Base-by-base conservation (phyloP, 2,329 filamentous ascomycete species). In the Phyllosticta paracitricarpa region DNA sequence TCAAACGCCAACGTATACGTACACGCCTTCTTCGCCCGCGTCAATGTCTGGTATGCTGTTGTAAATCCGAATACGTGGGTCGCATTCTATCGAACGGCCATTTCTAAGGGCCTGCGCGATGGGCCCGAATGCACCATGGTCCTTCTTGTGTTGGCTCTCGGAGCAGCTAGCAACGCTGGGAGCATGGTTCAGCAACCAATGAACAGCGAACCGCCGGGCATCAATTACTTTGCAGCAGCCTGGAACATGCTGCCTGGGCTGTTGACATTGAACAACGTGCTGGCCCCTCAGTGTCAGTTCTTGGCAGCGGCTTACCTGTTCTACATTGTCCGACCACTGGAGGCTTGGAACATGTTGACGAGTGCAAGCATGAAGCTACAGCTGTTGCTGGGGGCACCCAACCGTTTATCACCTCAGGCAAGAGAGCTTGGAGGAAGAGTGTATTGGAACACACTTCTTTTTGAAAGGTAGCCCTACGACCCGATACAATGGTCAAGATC, bases 41-140 rank as follows among this genome's bases (percentile, higher is more conserved):
- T 91, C 63, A 93, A 93, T 65, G 81, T 91, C 2, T 93, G 89
- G 87, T 93, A 93, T 68, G 89, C 89, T 9, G 91, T 88, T 67
- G 88, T 94, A 35, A 92, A 91, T 70, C 89, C 89, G 0, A 89
- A 89, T 71, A 89, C 85, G 1, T 94, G 89, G 89, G 80, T 83
- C 52, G 84, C 81, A 63, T 87, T 91, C 70, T 92, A 92, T 70
- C 84, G 86, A 28, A 87, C 82, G 4, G 89, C 89, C 0, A 79
- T 91, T 6, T 87, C 87, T 2, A 87, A 87, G 65, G 86, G 87
- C 1, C 92, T 93, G 66, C 82, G 87, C 48, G 87, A 91, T 66
- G 89, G 89, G 0, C 85, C 89, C 0, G 89, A 93, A 69, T 92
- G 88, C 70, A 94, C 89, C 68, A 87, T 93, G 64, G 89, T 92